Base-by-base conservation (phyloP, 108 stramenopile species). In the Mediolabrus comicus region DNA sequence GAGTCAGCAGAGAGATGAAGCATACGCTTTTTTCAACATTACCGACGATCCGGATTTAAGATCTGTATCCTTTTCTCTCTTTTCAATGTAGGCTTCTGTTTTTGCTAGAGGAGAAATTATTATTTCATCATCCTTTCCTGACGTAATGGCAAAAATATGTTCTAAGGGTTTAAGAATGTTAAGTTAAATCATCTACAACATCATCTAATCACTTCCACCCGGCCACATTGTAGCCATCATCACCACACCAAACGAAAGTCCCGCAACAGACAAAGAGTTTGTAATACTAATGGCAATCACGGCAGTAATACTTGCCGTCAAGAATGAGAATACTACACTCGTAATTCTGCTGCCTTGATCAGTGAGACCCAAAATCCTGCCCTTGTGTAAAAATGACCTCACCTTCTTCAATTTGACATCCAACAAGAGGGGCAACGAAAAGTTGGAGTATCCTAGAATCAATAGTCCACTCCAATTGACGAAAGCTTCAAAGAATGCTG, bases 401-500 rank as follows among this genome's bases (percentile, higher is more conserved):
- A 75, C 74, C 59, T 67, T 67, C 49, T 55, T 51, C 53, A 75
- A 26, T 46, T 63, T 75, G 2, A 65, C 31, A 56, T 75, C 66
- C 54, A 75, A 54, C 38, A 75, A 13, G 35, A 75, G 25, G 0
- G 74, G 74, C 53, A 75, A 56, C 10, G 60, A 62, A 34, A 75
- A 75, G 61, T 75, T 75, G 19, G 74, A 59, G 43, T 67, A 75
- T 31, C 74, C 74, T 13, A 75, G 49, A 33, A 75, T 75, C 22
- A 75, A 53, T 16, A 75, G 35, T 1, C 74, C 74, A 19, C 57
- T 59, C 74, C 74, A 75, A 32, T 75, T 75, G 24, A 75, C 74
- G 62, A 75, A 75, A 10, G 74, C 66, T 52, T 75, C 74, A 46
- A 75, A 75, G 38, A 67, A 75, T 55, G 65, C 33, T 14, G 74